phyloP scores from a whole-genome alignment of 1,284 basidiomycete genomes.

The Puccinia coronata region DNA sequence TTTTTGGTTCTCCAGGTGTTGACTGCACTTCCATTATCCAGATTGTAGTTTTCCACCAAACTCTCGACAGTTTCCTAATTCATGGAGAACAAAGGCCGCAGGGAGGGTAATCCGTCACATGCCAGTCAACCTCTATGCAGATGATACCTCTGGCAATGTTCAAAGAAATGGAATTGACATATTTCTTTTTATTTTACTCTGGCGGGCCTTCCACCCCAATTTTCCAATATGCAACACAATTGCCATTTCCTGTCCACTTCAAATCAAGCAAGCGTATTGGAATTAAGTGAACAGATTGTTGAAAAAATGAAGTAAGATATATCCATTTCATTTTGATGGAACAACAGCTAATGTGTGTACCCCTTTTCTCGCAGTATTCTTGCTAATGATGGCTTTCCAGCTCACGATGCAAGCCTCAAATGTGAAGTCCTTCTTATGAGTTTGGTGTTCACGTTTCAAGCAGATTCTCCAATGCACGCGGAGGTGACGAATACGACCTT shows the following conservation, averaged over 20 bases:
- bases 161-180: constrained; percentile 63
- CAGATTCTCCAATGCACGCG: not conserved
- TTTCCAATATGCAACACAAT: constrained; percentile 55
- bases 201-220: constrained; percentile 56
- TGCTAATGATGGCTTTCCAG: not conserved
- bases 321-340: constrained; percentile 58
- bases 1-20: too few relatives aligned
- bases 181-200: constrained; percentile 60
- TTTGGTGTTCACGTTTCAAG: not conserved
- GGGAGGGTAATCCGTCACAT: constrained; percentile 39
- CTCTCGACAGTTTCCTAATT: too few relatives aligned
- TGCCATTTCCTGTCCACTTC: constrained; percentile 57
- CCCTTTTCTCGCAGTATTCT: not conserved
- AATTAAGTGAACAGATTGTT: not conserved
- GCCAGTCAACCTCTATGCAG: constrained; percentile 62
- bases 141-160: constrained; percentile 63
- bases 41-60: too few relatives aligned
- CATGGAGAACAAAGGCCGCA: not conserved
- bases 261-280: not conserved
- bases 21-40: too few relatives aligned
- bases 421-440: not conserved
- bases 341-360: not conserved
- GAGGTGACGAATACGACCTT: not conserved
- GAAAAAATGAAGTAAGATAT: not conserved
- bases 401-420: not conserved